Conservation (phyloP, 2,329 filamentous ascomycete genomes). For the Hypoxylon sp. region DNA sequence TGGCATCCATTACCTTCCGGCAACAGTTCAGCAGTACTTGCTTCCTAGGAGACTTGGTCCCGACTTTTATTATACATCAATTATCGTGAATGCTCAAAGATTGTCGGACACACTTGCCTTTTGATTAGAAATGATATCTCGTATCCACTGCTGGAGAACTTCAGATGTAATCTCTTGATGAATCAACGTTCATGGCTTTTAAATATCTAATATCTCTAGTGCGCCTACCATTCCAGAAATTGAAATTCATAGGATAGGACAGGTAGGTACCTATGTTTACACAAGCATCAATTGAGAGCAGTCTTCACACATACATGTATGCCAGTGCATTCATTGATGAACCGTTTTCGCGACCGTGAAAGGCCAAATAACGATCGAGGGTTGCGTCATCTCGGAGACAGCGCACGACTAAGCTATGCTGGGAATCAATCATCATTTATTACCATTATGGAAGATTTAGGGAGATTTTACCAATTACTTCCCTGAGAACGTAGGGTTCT, state of each 20-base stretch:
- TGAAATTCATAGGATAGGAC: no score
- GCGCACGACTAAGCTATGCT: background rate
- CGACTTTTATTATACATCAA: background rate
- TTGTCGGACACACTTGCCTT: no score
- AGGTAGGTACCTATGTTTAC: no score
- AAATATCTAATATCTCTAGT: no score
- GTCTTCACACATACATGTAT: background rate
- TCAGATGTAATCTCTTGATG: no score
- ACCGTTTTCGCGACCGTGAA: background rate
- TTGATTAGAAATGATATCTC: no score
- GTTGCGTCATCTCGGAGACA: background rate
- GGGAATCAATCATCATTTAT: background rate
- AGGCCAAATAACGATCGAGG: background rate
- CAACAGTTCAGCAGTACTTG: conserved; percentile 1
- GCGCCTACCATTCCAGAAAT: no score
- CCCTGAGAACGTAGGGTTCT: background rate
- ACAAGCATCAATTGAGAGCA: background rate
- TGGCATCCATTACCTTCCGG: conserved; percentile 46
- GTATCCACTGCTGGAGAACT: background rate
- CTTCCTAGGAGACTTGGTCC: background rate
- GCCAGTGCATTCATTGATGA: background rate
- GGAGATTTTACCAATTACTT: background rate
- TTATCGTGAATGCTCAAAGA: background rate
- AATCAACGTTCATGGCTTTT: no score
- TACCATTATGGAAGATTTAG: background rate